phyloP scores from a whole-genome alignment of 1,284 basidiomycete species.

The Vanrija humicola region DNA sequence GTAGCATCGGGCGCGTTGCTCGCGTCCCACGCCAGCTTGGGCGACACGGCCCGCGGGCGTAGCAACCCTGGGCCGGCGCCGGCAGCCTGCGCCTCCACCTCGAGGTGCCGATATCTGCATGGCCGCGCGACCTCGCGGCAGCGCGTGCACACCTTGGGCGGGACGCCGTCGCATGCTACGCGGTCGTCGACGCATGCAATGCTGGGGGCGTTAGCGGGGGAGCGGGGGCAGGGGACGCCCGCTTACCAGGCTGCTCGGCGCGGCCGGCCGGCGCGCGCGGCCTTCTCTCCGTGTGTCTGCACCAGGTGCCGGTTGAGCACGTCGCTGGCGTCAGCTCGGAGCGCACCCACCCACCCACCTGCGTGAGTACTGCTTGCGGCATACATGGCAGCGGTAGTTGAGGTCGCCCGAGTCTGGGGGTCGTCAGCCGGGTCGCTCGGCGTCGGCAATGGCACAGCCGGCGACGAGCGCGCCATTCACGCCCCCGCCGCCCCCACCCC shows the following conservation, averaged over 20 bases:
- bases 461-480: not conserved
- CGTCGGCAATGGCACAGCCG: not conserved
- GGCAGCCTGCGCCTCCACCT: constrained; percentile 3
- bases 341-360: constrained; percentile 6
- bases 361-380: constrained; percentile 16
- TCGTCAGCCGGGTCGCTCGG: not conserved
- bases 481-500: not conserved
- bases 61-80: not conserved
- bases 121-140: not conserved
- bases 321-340: constrained; percentile 10
- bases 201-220: not conserved
- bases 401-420: constrained; percentile 17
- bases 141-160: constrained; percentile 12
- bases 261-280: constrained; percentile 16
- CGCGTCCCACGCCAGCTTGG: not conserved
- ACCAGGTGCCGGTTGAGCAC: constrained; percentile 23
- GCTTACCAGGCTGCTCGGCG: constrained; percentile 19
- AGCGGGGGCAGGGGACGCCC: not conserved
- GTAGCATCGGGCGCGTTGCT: not conserved
- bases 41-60: too few species aligned
- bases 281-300: constrained; percentile 14
- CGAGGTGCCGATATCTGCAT: constrained; percentile 15
- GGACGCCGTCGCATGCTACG: constrained; percentile 14
- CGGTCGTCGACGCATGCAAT: constrained; percentile 9
- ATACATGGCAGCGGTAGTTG: constrained; percentile 17